Conservation (phyloP, 1,284 basidiomycete genomes). For the Termitomyces sp. region DNA sequence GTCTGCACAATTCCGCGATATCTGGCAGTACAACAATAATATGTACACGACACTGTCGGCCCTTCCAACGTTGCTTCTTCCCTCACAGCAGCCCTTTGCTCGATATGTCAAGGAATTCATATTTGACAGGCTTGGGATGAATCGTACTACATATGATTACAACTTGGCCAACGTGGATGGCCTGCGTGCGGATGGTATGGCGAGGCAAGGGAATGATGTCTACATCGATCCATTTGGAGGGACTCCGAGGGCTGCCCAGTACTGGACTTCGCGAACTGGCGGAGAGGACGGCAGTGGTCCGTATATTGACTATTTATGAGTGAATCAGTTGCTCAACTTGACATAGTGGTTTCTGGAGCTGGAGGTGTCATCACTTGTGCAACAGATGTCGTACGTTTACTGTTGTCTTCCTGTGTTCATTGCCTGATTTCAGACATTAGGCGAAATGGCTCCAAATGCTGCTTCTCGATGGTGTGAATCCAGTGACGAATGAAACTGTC, state of each 20-base stretch:
- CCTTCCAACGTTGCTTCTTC: constrained; percentile 19
- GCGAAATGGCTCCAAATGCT: constrained; percentile 25
- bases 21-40: constrained; percentile 23
- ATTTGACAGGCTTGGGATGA: constrained; percentile 27
- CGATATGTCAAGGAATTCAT: constrained; percentile 23
- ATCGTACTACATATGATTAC: constrained; percentile 30
- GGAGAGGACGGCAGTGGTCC: constrained; percentile 24
- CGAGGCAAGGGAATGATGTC: constrained; percentile 4
- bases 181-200: constrained; percentile 24
- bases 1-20: constrained; percentile 21
- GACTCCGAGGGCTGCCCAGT: constrained; percentile 4
- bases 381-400: constrained; percentile 19
- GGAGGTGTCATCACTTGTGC: constrained; percentile 25
- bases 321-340: background rate
- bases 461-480: constrained; percentile 21
- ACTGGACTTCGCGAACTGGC: constrained; percentile 12
- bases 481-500: constrained; percentile 16
- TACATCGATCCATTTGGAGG: constrained; percentile 6
- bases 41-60: constrained; percentile 22
- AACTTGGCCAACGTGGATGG: background rate
- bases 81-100: constrained; percentile 15
- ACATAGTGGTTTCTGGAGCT: constrained; percentile 20
- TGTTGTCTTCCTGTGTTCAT: background rate
- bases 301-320: background rate
- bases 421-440: constrained; percentile 8